A percentile compares a stretch with the other conserved stretches of the same genome.
Conservation (phyloP, 208 protist genomes). For the Acanthamoeba castellanii region DNA sequence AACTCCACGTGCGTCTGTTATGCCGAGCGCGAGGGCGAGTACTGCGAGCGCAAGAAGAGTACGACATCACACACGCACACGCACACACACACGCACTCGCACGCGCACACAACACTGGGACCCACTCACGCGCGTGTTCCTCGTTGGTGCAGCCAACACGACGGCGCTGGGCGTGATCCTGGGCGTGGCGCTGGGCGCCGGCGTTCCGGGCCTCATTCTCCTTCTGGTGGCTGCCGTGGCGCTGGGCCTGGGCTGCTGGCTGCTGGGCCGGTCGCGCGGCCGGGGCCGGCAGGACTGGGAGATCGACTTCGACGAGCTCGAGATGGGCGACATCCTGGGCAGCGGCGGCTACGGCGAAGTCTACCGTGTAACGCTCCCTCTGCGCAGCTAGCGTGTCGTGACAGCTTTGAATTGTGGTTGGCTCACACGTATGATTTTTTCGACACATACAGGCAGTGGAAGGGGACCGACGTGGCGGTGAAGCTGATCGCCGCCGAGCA, state of each 20-base stretch:
- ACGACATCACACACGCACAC: not conserved
- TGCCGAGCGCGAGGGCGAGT: not conserved
- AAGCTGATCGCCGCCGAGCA: constrained; percentile 40
- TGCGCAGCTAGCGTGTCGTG: not conserved
- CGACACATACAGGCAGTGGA: not conserved
- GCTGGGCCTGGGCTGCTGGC: not conserved
- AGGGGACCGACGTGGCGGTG: constrained; percentile 40
- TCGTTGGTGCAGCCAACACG: not conserved
- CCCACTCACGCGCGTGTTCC: not conserved
- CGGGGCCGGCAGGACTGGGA: not conserved
- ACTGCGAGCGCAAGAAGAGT: constrained; percentile 3
- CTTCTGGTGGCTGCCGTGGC: not conserved
- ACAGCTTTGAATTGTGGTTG: not conserved
- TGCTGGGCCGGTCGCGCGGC: not conserved
- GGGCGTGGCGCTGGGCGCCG: not conserved
- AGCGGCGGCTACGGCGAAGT: constrained; percentile 30
- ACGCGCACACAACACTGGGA: not conserved
- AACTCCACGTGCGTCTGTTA: constrained; percentile 6
- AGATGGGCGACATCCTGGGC: constrained; percentile 16
- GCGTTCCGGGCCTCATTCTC: constrained; percentile 6
- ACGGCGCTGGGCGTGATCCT: not conserved
- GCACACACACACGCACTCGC: not conserved
- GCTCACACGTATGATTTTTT: not conserved
- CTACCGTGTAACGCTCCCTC: not conserved
- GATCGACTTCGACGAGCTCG: constrained; percentile 30